These are phyloP conservation scores for Datisca glomerata DNA, from an alignment of 306 rosid genomes.

Conservation along the genomic window DNA sequence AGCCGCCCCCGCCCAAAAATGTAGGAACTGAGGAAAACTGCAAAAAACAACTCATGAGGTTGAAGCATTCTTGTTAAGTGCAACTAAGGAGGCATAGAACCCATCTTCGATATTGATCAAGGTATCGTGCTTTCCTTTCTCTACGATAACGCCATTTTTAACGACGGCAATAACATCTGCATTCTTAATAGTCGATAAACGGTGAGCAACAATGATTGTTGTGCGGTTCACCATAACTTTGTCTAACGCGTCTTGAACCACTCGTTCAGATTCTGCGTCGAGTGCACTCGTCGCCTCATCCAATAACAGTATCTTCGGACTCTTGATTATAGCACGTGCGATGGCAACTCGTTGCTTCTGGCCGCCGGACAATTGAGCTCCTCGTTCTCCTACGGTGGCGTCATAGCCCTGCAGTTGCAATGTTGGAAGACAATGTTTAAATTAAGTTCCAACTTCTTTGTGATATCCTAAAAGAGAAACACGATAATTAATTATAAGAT, in stretches of 20 bases:
- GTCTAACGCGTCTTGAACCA: conserved; percentile 64
- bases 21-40: too few relatives aligned
- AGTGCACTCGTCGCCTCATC: conserved; percentile 78
- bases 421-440: too few relatives aligned
- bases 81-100: conserved; percentile 20
- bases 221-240: conserved; percentile 43
- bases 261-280: conserved; percentile 65
- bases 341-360: conserved; percentile 65
- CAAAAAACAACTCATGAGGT: conserved; percentile 2
- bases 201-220: conserved; percentile 58
- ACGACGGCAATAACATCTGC: conserved; percentile 58
- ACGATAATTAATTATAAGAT: background rate
- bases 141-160: conserved; percentile 43
- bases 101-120: conserved; percentile 17
- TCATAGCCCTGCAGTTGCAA: conserved; percentile 40
- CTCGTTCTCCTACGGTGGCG: conserved; percentile 43
- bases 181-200: conserved; percentile 44
- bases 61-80: conserved; percentile 21
- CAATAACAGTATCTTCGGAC: conserved; percentile 45
- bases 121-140: conserved; percentile 20
- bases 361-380: conserved; percentile 49
- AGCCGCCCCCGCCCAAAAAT: too few relatives aligned
- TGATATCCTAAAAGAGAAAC: background rate
- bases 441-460: background rate
- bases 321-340: conserved; percentile 50